These are phyloP conservation scores for Clavulina sp. DNA, from an alignment of 768 basidiomycete species.

Conservation along the genomic window DNA sequence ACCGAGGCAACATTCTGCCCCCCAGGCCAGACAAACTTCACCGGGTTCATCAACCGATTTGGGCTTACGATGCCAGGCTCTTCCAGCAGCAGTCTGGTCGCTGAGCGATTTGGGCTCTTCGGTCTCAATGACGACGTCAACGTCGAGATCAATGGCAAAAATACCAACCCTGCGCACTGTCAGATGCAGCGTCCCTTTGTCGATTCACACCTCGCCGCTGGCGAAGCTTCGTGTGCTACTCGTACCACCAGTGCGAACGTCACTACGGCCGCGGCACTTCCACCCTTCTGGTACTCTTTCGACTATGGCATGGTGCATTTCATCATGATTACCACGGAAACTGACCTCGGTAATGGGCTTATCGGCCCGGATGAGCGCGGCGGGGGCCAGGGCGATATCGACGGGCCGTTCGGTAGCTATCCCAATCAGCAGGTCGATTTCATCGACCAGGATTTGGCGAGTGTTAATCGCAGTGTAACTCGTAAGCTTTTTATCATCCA, in stretches of 20 bases:
- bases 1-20: neutral
- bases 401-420: neutral
- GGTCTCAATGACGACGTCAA: no score
- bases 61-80: neutral
- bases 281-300: no score
- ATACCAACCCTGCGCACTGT: no score
- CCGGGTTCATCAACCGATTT: neutral
- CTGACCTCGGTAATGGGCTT: slow-evolving; percentile 6
- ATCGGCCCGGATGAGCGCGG: neutral
- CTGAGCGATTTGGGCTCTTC: neutral
- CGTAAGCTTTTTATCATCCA: neutral
- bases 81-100: neutral
- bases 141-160: no score
- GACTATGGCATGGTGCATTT: slow-evolving; percentile 16
- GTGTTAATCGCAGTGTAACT: neutral
- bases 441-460: neutral
- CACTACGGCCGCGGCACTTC: no score
- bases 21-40: neutral
- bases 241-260: no score
- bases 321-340: slow-evolving; percentile 14
- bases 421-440: neutral
- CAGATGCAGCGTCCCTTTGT: no score
- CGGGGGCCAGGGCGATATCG: neutral
- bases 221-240: no score
- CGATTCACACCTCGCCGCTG: no score